A percentile compares a stretch with the other conserved stretches of the same genome.
phyloP scores from a whole-genome alignment of 208 protist genomes.

The Trypanosoma rangeli region DNA sequence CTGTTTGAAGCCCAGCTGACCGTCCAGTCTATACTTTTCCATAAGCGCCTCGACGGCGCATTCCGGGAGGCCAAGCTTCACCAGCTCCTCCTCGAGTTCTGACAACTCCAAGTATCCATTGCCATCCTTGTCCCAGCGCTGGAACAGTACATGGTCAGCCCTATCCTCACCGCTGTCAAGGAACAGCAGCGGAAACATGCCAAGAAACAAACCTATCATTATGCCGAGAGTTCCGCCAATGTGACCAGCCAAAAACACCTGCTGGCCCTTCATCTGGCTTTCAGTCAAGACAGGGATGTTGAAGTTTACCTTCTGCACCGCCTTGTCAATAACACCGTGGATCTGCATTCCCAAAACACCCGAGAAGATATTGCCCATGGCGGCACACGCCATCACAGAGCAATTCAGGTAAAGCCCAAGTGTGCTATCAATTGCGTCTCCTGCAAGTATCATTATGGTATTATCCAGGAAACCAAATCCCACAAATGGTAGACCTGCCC shows the following conservation, averaged over 20 bases:
- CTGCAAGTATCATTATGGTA: conserved; percentile 88
- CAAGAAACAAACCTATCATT: conserved; percentile 80
- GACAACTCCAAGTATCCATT: conserved; percentile 74
- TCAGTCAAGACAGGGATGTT: conserved; percentile 76
- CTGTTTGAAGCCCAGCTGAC: conserved; percentile 70
- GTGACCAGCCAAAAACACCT: conserved; percentile 88
- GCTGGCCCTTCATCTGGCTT: conserved; percentile 74
- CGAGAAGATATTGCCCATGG: conserved; percentile 91
- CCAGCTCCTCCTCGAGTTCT: conserved; percentile 61
- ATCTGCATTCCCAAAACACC: conserved; percentile 90
- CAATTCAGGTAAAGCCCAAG: conserved; percentile 90
- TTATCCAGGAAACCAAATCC: conserved; percentile 93
- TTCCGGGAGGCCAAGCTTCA: conserved; percentile 53
- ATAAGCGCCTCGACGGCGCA: conserved; percentile 48
- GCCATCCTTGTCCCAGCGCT: conserved; percentile 67
- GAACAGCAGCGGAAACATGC: conserved; percentile 86
- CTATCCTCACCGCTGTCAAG: conserved; percentile 72
- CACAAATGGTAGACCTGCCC: conserved; percentile 88
- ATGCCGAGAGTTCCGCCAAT: conserved; percentile 89
- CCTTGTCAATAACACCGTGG: conserved; percentile 89
- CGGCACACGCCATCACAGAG: conserved; percentile 87
- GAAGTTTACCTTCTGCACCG: conserved; percentile 76
- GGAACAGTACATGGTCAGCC: conserved; percentile 78
- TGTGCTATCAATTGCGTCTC: conserved; percentile 85
- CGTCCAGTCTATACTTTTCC: conserved; percentile 67